Conservation (phyloP, 78 protist species). For the Fonticula alba region DNA sequence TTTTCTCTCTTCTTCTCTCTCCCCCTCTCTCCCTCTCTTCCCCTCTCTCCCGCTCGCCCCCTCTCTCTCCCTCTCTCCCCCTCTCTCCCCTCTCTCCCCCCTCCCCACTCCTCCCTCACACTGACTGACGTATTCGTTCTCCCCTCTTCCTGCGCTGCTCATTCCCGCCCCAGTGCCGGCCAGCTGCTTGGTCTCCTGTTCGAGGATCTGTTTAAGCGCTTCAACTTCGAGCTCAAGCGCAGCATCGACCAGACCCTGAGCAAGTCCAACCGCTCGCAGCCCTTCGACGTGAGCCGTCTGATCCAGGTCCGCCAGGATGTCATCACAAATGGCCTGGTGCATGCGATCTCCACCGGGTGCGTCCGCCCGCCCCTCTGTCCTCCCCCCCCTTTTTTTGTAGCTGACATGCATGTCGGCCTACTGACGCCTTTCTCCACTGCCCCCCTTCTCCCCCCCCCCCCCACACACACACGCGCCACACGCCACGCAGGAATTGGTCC, state of each 20-base stretch:
- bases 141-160: too few relatives aligned
- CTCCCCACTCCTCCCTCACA: background rate
- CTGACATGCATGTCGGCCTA: too few relatives aligned
- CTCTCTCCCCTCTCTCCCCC: too few relatives aligned
- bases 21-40: too few relatives aligned
- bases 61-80: too few relatives aligned
- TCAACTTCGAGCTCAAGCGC: constrained; percentile 49
- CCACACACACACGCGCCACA: too few relatives aligned
- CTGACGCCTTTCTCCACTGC: too few relatives aligned
- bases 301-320: constrained; percentile 19
- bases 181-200: constrained; percentile 69
- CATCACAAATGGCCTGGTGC: constrained; percentile 69
- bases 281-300: constrained; percentile 29
- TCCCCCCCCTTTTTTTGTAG: too few relatives aligned
- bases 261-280: constrained; percentile 40
- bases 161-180: constrained; percentile 42
- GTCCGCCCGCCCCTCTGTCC: too few relatives aligned
- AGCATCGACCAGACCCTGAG: constrained; percentile 38
- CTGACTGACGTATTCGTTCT: too few relatives aligned
- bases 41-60: too few relatives aligned
- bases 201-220: constrained; percentile 83
- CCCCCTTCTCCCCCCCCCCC: too few relatives aligned
- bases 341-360: constrained; percentile 80
- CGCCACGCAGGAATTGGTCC: constrained; percentile 83
- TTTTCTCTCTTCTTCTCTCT: background rate